Evolutionary conservation across 345 rosid genomes (phyloP).

Genomic region (Cardiospermum halicacabum): DNA sequence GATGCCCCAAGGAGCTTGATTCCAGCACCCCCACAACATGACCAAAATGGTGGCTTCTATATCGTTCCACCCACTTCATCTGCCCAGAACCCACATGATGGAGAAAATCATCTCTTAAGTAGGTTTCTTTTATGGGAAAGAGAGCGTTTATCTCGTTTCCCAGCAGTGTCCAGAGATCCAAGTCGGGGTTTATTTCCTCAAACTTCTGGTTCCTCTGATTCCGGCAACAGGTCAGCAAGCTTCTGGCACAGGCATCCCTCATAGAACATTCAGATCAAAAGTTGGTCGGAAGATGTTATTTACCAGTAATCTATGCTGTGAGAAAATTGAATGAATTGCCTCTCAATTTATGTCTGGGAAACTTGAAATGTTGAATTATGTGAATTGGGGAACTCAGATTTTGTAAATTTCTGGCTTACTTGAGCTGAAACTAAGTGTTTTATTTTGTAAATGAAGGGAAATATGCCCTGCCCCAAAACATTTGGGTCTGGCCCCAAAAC

Average conservation of each 20-base stretch:
- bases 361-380: neutral
- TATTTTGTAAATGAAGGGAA: slow-evolving; percentile 9
- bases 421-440: slow-evolving; percentile 3
- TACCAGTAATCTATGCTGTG: neutral
- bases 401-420: slow-evolving; percentile 14
- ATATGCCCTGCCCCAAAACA: neutral
- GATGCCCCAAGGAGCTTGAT: slow-evolving; percentile 33
- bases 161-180: slow-evolving; percentile 16
- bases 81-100: slow-evolving; percentile 35
- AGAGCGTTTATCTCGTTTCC: slow-evolving; percentile 21
- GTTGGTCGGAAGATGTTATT: neutral
- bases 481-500: slow-evolving; percentile 1
- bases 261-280: slow-evolving; percentile 8
- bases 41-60: slow-evolving; percentile 41
- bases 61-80: slow-evolving; percentile 45
- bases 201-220: slow-evolving; percentile 17
- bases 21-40: slow-evolving; percentile 34
- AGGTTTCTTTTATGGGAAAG: slow-evolving; percentile 33
- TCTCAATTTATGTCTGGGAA: slow-evolving; percentile 14
- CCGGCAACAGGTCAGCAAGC: slow-evolving; percentile 26
- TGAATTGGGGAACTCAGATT: slow-evolving; percentile 1
- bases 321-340: slow-evolving; percentile 3
- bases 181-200: slow-evolving; percentile 35
- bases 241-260: slow-evolving; percentile 28
- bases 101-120: slow-evolving; percentile 20